Conservation (phyloP, 129 eudicot genomes). For the Kitagawia praeruptora region DNA sequence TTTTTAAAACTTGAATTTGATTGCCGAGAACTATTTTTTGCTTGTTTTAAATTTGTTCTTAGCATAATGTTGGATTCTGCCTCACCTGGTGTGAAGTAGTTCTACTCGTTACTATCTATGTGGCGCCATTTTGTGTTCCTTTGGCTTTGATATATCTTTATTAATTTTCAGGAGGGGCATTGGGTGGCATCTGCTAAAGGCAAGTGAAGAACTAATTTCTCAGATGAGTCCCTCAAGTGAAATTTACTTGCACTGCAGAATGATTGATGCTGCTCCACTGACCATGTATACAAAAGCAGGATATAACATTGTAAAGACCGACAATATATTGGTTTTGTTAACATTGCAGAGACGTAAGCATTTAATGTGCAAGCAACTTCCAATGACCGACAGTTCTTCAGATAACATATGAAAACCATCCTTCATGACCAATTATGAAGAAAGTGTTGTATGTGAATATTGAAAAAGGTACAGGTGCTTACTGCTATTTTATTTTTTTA, state of each 20-base stretch:
- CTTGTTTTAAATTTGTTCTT: neutral
- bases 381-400: slow-evolving; percentile 23
- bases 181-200: slow-evolving; percentile 93
- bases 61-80: neutral
- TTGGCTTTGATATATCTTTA: neutral
- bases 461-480: slow-evolving; percentile 6
- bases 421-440: slow-evolving; percentile 19
- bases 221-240: slow-evolving; percentile 67
- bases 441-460: slow-evolving; percentile 7
- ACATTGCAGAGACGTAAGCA: slow-evolving; percentile 90
- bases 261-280: slow-evolving; percentile 84
- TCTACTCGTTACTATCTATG: neutral
- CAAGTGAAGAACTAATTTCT: slow-evolving; percentile 87
- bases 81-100: neutral
- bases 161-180: slow-evolving; percentile 75
- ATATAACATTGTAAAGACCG: slow-evolving; percentile 63
- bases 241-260: slow-evolving; percentile 84
- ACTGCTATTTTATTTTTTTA: neutral
- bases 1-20: neutral
- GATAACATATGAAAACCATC: slow-evolving; percentile 29
- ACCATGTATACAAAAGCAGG: slow-evolving; percentile 96
- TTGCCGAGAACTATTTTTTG: neutral
- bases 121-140: neutral
- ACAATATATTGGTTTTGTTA: slow-evolving; percentile 59
- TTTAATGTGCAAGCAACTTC: slow-evolving; percentile 82